Conservation (phyloP, 345 rosid species). For the Streptanthus diversifolius region DNA sequence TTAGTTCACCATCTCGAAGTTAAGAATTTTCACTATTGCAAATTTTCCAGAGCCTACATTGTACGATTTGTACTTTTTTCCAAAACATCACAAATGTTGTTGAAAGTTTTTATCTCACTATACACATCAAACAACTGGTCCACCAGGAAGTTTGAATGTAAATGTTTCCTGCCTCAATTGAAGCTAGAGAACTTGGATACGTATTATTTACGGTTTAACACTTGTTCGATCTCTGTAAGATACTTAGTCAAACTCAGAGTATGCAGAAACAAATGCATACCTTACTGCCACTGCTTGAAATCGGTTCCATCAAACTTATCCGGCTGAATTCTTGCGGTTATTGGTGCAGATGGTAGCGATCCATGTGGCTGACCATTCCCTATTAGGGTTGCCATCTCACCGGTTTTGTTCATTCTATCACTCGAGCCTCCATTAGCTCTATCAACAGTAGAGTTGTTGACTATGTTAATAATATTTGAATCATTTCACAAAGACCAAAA, state of each 20-base stretch:
- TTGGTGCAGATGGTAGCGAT: background rate
- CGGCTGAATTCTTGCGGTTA: background rate
- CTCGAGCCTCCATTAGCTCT: background rate
- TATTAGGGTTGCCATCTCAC: background rate
- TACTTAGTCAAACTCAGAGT: background rate
- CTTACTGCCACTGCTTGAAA: background rate
- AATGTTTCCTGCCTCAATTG: background rate
- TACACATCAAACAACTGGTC: background rate
- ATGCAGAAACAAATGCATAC: background rate
- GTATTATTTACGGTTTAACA: background rate
- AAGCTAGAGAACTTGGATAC: background rate
- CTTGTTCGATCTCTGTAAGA: background rate
- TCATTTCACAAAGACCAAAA: background rate
- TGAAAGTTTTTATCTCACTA: background rate
- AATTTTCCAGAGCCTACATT: background rate
- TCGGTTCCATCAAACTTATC: background rate
- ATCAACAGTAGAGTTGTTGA: too few species aligned
- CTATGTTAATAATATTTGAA: too few species aligned
- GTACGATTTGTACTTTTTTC: background rate
- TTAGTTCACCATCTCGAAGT: background rate
- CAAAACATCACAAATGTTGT: background rate
- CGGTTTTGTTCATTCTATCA: too few species aligned
- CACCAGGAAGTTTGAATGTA: background rate
- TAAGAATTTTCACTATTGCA: background rate
- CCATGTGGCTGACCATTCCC: background rate